A percentile compares a stretch with the other conserved stretches of the same genome.
These are phyloP conservation scores for Leccinum huronense DNA, from an alignment of 1,284 basidiomycete genomes.

Conservation along the genomic window DNA sequence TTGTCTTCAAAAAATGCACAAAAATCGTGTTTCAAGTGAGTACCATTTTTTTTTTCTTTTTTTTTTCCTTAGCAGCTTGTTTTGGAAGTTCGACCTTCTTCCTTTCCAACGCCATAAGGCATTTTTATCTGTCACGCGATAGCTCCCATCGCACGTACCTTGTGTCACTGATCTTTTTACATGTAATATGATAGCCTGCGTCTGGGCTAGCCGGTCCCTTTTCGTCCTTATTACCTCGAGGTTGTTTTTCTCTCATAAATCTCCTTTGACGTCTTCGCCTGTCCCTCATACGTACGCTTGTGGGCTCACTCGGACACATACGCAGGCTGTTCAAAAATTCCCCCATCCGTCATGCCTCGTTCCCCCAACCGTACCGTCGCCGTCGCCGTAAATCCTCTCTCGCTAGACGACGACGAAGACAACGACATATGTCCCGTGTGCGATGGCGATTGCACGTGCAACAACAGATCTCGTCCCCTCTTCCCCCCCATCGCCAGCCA, in stretches of 20 bases:
- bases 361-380: slow-evolving; percentile 65
- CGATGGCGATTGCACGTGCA: slow-evolving; percentile 81
- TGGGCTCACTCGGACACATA: slow-evolving; percentile 21
- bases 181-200: slow-evolving; percentile 36
- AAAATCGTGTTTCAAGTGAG: slow-evolving; percentile 49
- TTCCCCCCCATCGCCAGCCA: slow-evolving; percentile 29
- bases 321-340: slow-evolving; percentile 56
- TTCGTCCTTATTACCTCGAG: slow-evolving; percentile 19
- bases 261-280: slow-evolving; percentile 27
- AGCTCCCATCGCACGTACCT: slow-evolving; percentile 32
- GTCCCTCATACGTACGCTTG: slow-evolving; percentile 27
- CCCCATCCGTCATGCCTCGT: slow-evolving; percentile 62
- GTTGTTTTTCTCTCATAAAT: slow-evolving; percentile 23
- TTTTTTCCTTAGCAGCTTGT: slow-evolving; percentile 27
- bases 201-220: slow-evolving; percentile 13
- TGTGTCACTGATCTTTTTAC: slow-evolving; percentile 39
- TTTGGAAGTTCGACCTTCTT: slow-evolving; percentile 27
- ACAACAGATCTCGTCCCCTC: slow-evolving; percentile 40
- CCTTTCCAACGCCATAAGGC: slow-evolving; percentile 31
- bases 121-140: slow-evolving; percentile 38
- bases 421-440: slow-evolving; percentile 82
- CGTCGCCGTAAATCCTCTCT: slow-evolving; percentile 38
- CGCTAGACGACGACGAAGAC: slow-evolving; percentile 61
- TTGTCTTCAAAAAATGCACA: slow-evolving; percentile 45
- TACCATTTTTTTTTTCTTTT: slow-evolving; percentile 26